Evolutionary conservation across 495 filamentous ascomycete species (phyloP).

Genomic region (Sphaerosporella brunnea): DNA sequence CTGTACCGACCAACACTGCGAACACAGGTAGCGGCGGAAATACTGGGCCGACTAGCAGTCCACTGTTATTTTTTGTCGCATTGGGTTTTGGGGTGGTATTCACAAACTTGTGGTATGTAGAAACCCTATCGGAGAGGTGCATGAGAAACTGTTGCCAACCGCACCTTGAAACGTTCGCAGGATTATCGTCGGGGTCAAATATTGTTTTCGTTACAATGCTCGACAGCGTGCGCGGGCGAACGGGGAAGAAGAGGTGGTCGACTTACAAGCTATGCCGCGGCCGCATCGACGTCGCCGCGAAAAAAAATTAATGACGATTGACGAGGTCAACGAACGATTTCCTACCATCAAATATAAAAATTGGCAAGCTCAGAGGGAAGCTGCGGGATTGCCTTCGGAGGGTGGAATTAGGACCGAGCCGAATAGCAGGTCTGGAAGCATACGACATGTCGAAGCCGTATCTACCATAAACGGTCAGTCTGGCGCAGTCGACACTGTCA

Average conservation of each 20-base stretch:
- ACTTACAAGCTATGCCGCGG: slow-evolving; percentile 60
- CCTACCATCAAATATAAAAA: slow-evolving; percentile 89
- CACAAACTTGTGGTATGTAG: slow-evolving; percentile 82
- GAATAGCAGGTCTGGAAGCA: slow-evolving; percentile 47
- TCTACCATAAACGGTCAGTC: not conserved
- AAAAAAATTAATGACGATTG: slow-evolving; percentile 97
- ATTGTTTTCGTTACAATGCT: slow-evolving; percentile 96
- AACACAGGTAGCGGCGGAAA: slow-evolving; percentile 16
- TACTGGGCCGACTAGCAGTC: slow-evolving; percentile 57
- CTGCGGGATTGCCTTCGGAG: slow-evolving; percentile 62
- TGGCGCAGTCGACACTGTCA: not conserved
- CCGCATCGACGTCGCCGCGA: slow-evolving; percentile 60
- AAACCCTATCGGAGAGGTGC: not conserved
- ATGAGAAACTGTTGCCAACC: slow-evolving; percentile 3
- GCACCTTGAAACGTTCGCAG: slow-evolving; percentile 31
- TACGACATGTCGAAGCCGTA: slow-evolving; percentile 39
- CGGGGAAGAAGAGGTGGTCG: slow-evolving; percentile 76
- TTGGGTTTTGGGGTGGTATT: slow-evolving; percentile 97
- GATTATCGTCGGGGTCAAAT: slow-evolving; percentile 99
- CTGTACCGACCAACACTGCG: not conserved
- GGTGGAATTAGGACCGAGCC: slow-evolving; percentile 64
- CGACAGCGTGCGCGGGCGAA: slow-evolving; percentile 56
- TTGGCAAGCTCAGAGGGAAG: slow-evolving; percentile 71
- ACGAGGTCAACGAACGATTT: slow-evolving; percentile 95
- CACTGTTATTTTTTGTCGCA: slow-evolving; percentile 89